Evolutionary conservation across 306 rosid species (phyloP).

Genomic region (Prunus padus): DNA sequence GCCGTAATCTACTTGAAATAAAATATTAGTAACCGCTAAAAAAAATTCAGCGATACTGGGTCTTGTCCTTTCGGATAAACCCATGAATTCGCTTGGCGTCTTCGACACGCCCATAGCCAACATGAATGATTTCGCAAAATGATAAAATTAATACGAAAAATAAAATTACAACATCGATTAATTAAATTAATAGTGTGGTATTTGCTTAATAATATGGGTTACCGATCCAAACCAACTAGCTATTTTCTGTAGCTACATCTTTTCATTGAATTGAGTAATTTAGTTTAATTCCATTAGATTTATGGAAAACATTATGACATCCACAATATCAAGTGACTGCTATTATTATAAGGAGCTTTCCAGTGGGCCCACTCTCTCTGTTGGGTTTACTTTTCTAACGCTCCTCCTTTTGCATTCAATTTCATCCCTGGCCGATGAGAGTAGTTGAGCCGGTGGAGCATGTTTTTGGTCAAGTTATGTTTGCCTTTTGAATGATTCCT

Average conservation of each 20-base stretch:
- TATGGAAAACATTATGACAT: conserved; percentile 1
- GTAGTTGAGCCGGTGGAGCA: conserved; percentile 3
- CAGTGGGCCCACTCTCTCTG: neutral
- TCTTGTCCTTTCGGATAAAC: neutral
- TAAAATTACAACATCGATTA: neutral
- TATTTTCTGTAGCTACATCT: neutral
- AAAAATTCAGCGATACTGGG: neutral
- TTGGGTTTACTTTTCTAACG: neutral
- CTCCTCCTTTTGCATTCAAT: neutral
- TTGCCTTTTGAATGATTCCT: conserved; percentile 10
- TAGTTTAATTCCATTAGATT: neutral
- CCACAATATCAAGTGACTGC: conserved; percentile 10
- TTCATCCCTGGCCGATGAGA: neutral
- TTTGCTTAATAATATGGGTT: conserved; percentile 1
- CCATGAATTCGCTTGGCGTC: neutral
- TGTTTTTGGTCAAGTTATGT: neutral
- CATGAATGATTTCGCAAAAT: conserved; percentile 16
- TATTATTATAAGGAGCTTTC: conserved; percentile 3
- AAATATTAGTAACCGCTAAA: neutral
- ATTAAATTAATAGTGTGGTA: neutral
- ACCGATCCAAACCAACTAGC: neutral
- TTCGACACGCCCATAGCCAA: neutral
- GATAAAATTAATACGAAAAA: neutral
- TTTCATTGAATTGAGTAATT: neutral
- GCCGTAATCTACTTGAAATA: neutral